A percentile compares a stretch with the other conserved stretches of the same genome.
Conservation (phyloP, 768 basidiomycete genomes). For the Lyophyllum shimeji region DNA sequence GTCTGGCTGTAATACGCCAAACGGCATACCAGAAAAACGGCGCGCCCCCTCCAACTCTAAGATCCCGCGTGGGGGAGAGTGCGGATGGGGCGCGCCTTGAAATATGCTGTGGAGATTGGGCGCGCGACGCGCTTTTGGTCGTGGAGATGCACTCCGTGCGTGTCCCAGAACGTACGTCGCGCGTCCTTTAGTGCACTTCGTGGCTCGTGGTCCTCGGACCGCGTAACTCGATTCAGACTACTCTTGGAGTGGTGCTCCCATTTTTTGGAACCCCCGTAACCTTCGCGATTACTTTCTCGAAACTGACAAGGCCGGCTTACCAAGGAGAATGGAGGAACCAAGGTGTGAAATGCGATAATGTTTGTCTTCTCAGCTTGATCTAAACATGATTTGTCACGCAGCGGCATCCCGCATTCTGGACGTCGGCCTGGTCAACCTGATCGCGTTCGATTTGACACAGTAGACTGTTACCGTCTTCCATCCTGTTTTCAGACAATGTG, state of each 20-base stretch:
- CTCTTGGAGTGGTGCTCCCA: conserved; percentile 47
- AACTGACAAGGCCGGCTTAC: no score
- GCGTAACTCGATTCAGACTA: conserved; percentile 64
- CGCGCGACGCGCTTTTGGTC: conserved; percentile 20
- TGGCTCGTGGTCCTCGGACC: conserved; percentile 34
- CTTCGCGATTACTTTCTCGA: conserved; percentile 9
- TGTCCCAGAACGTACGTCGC: conserved; percentile 1
- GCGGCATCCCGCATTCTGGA: no score
- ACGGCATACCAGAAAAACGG: conserved; percentile 57
- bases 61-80: conserved; percentile 36
- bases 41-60: conserved; percentile 29
- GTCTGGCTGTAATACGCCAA: conserved; percentile 45
- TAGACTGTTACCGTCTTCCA: no score
- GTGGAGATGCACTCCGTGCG: conserved; percentile 11
- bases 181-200: conserved; percentile 55
- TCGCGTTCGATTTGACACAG: neutral
- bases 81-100: conserved; percentile 30
- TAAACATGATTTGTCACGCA: neutral
- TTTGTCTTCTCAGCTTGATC: neutral
- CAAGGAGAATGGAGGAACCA: no score
- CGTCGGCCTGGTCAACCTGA: neutral
- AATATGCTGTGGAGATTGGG: conserved; percentile 48
- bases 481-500: no score
- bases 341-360: no score
- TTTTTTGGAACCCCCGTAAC: conserved; percentile 20